These are phyloP conservation scores for Trichocladium antarcticum DNA, from an alignment of 495 filamentous ascomycete species.

Conservation along the genomic window DNA sequence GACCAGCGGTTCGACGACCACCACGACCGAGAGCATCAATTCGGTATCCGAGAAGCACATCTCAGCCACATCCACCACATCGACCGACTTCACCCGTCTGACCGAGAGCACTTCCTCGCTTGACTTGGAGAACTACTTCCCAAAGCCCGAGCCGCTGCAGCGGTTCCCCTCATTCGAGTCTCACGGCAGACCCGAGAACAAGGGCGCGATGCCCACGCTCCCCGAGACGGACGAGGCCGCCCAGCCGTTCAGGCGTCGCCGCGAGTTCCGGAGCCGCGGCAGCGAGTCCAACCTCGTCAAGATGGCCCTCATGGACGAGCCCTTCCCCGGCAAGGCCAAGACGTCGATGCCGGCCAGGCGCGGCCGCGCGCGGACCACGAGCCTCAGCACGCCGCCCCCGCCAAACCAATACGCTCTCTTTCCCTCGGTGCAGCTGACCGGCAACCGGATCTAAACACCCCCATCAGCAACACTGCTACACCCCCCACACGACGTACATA, in stretches of 20 bases:
- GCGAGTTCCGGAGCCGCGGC: conserved; percentile 18
- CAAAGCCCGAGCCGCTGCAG: conserved; percentile 20
- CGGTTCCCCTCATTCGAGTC: conserved; percentile 20
- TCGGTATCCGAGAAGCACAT: conserved; percentile 33
- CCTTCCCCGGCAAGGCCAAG: conserved; percentile 16
- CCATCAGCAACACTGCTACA: neutral
- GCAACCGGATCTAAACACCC: conserved; percentile 17
- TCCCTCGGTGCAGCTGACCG: conserved; percentile 19
- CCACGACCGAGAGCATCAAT: conserved; percentile 23
- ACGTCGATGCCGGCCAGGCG: conserved; percentile 18
- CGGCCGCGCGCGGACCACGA: conserved; percentile 26
- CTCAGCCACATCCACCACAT: conserved; percentile 33
- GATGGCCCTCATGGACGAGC: conserved; percentile 17
- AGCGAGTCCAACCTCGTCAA: conserved; percentile 24
- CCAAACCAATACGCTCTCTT: conserved; percentile 35
- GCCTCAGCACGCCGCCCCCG: conserved; percentile 30
- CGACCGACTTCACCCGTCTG: conserved; percentile 34
- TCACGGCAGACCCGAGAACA: conserved; percentile 15
- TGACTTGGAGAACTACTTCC: conserved; percentile 21
- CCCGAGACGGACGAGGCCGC: conserved; percentile 22
- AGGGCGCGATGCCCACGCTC: conserved; percentile 23
- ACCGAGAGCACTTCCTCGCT: conserved; percentile 35
- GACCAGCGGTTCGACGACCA: conserved; percentile 37
- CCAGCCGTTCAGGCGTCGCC: conserved; percentile 3
- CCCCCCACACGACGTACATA: neutral